Conservation (phyloP, 352 stramenopile genomes). For the Globisporangium iwayamae region DNA sequence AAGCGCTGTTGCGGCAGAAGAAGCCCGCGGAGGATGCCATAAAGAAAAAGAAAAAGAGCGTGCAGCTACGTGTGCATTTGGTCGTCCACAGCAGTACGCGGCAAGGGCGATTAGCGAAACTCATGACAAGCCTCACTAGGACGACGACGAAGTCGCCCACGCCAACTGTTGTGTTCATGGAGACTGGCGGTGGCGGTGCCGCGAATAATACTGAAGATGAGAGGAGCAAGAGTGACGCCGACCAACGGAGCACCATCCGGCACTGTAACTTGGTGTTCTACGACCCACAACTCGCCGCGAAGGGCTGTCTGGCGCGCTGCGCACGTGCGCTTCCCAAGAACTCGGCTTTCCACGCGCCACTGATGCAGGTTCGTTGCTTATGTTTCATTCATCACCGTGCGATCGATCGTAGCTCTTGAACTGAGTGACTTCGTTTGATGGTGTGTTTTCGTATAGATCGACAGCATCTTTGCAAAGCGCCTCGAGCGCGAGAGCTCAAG, state of each 20-base stretch:
- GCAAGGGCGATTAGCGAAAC: background rate
- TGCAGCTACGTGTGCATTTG: background rate
- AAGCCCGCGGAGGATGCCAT: background rate
- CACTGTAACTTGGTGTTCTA: constrained; percentile 27
- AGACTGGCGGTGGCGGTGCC: background rate
- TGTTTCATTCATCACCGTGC: too few relatives aligned
- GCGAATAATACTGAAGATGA: background rate
- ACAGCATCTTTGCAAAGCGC: constrained; percentile 11
- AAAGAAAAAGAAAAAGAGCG: background rate
- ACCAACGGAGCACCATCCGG: background rate
- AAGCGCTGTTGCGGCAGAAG: background rate
- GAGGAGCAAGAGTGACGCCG: background rate
- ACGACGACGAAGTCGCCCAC: background rate
- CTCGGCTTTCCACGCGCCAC: constrained; percentile 10
- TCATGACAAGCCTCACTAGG: background rate
- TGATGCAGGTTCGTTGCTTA: constrained; percentile 7
- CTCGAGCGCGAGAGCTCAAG: background rate
- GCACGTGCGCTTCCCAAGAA: constrained; percentile 1
- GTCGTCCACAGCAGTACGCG: background rate
- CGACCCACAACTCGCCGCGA: constrained; percentile 16
- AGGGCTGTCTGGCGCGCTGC: constrained; percentile 13
- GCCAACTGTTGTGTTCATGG: constrained; percentile 1
- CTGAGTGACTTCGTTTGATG: background rate
- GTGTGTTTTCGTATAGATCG: constrained; percentile 2
- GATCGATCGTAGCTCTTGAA: background rate